Percentiles rank a stretch among this genome's conserved stretches.
Conservation (phyloP, 441 rosid genomes). For the Euphorbia celastroides region DNA sequence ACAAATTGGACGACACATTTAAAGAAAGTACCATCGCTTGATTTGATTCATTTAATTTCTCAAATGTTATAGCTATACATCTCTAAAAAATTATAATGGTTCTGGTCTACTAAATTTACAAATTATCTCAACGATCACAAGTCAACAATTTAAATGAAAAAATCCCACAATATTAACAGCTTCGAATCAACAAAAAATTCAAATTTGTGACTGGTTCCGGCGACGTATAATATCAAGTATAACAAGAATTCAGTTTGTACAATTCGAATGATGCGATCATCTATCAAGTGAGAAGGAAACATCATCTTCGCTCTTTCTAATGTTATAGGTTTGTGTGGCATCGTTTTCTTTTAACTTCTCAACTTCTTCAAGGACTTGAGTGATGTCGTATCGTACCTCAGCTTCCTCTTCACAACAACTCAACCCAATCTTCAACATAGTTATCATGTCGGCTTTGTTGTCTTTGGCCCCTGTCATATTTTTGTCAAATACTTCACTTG, state of each 20-base stretch:
- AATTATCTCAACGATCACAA: neutral
- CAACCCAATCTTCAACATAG: conserved; percentile 71
- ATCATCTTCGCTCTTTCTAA: conserved; percentile 32
- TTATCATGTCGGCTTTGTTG: conserved; percentile 60
- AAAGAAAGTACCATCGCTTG: no score
- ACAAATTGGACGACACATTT: no score
- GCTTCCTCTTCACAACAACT: conserved; percentile 74
- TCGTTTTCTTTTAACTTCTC: conserved; percentile 41
- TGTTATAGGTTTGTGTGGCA: neutral
- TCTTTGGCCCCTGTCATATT: conserved; percentile 57
- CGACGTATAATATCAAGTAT: neutral
- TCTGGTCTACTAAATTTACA: neutral
- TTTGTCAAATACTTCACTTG: conserved; percentile 60
- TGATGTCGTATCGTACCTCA: conserved; percentile 50
- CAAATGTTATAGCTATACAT: no score
- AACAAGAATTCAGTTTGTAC: neutral
- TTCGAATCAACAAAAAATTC: neutral
- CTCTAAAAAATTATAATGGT: no score
- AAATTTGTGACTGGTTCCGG: neutral
- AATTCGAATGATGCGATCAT: conserved; percentile 10
- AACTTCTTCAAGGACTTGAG: conserved; percentile 49
- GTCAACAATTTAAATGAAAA: neutral
- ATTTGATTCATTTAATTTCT: no score
- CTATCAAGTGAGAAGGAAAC: conserved; percentile 23
- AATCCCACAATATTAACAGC: neutral